Evolutionary conservation across 2,329 filamentous ascomycete species (phyloP), one percentile per base, ranked within the genome.

Genomic region (Fusarium poae): DNA sequence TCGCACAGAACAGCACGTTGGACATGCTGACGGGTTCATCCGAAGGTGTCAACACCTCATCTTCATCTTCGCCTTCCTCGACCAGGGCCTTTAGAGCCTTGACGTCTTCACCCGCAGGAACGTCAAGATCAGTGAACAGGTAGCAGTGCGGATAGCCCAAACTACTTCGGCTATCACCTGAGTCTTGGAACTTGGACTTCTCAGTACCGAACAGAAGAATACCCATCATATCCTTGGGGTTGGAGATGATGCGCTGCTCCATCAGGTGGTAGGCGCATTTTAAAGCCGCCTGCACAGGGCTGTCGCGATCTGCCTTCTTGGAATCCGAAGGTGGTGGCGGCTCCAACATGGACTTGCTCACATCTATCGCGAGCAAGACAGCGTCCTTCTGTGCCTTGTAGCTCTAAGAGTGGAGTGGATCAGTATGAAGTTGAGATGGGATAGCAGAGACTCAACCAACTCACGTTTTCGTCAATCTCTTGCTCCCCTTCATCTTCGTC

Each of bases 181-280:
- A 89, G 18, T 89, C 88, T 45, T 91, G 88, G 68, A 94, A 94
- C 72, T 91, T 94, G 39, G 93, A 92, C 79, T 92, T 88, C 75
- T 97, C 85, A 0, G 96, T 99, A 11, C 94, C 94, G 77, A 97
- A 99, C 1, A 99, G 84, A 37, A 99, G 79, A 27, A 99, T 91
- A 3, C 95, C 94, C 87, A 99, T 97, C 92, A 97, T 97, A 66
- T 99, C 96, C 75, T 91, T 94, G 2, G 96, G 96, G 65, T 94
- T 95, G 5, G 95, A 95, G 73, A 99, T 98, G 79, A 99, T 98
- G 73, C 96, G 93, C 81, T 98, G 95, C 81, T 98, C 93, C 93
- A 99, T 97, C 54, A 99, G 84, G 75, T 93, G 89, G 75, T 97
- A 97, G 60, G 95, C 96, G 74, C 93, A 97, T 84, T 97, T 97